Evolutionary conservation across 441 rosid genomes (phyloP).

Genomic region (Monsonia emarginata): DNA sequence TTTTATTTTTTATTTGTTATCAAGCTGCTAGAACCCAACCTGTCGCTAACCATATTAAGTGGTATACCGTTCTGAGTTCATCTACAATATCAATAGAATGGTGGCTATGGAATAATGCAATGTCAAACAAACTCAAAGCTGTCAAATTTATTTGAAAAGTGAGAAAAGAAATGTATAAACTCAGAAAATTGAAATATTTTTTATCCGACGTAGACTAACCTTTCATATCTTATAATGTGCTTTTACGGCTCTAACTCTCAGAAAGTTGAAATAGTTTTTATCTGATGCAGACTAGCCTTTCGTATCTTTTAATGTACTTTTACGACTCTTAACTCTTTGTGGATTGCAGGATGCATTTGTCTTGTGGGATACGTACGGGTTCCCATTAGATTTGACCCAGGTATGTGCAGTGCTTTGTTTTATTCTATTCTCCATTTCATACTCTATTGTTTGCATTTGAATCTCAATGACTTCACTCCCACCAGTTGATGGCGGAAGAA

Average conservation of each 20-base stretch:
- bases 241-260: no score
- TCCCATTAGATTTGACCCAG: constrained; percentile 93
- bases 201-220: background rate
- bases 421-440: background rate
- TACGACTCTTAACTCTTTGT: constrained; percentile 9
- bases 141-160: background rate
- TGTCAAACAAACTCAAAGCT: background rate
- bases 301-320: background rate
- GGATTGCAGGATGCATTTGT: constrained; percentile 81
- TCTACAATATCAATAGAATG: background rate
- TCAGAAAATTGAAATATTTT: background rate
- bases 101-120: background rate
- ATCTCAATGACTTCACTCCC: constrained; percentile 16
- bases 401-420: constrained; percentile 26
- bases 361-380: constrained; percentile 95
- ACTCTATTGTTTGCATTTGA: constrained; percentile 4
- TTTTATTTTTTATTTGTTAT: background rate
- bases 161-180: background rate
- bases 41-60: no score
- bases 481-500: constrained; percentile 94
- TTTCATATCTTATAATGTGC: background rate
- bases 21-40: background rate
- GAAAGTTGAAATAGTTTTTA: background rate
- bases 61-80: background rate
- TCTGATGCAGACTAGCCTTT: background rate